These are phyloP conservation scores for Ascochyta koolunga DNA, from an alignment of 2,329 filamentous ascomycete genomes.

Conservation along the genomic window DNA sequence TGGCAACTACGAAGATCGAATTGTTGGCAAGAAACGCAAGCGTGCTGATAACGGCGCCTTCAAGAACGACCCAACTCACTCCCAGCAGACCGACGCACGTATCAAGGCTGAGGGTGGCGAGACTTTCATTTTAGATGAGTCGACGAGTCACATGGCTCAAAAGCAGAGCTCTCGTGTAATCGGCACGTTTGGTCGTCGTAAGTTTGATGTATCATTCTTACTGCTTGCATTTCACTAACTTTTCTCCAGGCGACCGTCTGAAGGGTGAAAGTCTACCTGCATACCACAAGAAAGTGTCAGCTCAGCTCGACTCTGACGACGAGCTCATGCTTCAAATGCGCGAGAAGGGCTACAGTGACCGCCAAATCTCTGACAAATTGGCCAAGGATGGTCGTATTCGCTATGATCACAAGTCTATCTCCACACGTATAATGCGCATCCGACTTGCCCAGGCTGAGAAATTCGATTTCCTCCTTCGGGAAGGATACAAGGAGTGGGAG, in stretches of 20 bases:
- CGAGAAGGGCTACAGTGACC: conserved; percentile 51
- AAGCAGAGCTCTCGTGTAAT: conserved; percentile 19
- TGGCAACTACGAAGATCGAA: conserved; percentile 9
- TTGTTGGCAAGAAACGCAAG: conserved; percentile 26
- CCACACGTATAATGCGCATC: conserved; percentile 55
- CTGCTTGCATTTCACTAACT: background rate
- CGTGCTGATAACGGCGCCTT: conserved; percentile 13
- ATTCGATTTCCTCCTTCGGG: conserved; percentile 54
- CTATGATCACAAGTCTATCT: conserved; percentile 56
- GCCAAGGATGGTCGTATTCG: conserved; percentile 49
- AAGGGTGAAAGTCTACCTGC: conserved; percentile 48
- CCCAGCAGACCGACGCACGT: conserved; percentile 19
- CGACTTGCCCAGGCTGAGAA: conserved; percentile 50
- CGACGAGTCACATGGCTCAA: conserved; percentile 6
- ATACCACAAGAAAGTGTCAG: conserved; percentile 50
- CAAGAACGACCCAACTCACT: conserved; percentile 2
- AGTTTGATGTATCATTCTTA: background rate
- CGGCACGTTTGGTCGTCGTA: conserved; percentile 33
- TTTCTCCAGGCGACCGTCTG: background rate
- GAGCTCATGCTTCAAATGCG: conserved; percentile 54
- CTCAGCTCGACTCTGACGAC: conserved; percentile 56
- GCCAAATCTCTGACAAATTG: conserved; percentile 52
- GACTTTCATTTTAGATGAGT: conserved; percentile 32
- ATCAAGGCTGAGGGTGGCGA: conserved; percentile 20
- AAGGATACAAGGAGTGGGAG: conserved; percentile 58